Base-by-base conservation (phyloP, 2,329 filamentous ascomycete genomes). In the Cladosporium phlei region DNA sequence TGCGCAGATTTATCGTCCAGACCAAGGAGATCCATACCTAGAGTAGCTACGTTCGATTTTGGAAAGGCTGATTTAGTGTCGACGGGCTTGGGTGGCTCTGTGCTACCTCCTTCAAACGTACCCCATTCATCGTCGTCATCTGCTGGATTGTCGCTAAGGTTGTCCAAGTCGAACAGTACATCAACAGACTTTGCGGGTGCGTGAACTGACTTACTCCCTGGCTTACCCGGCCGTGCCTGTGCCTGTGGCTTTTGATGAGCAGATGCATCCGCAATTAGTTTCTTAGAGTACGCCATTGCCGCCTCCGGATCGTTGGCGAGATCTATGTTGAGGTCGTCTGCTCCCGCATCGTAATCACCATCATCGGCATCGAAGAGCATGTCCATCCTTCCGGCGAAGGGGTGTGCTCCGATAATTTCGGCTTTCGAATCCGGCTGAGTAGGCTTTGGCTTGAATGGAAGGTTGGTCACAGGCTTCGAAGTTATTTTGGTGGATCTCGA, bases 211-310 rank as follows among this genome's bases (percentile, higher is more conserved):
- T 55, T 61, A 9, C 52, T 39, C 19, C 50, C 35, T 11, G 49
- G 50, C 32, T 53, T 50, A 6, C 34, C 25, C 25, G 38, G 24
- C 20, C 34, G 19, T 4, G 43, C 33, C 3, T 39, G 27, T 24
- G 30, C 19, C 25, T 44, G 39, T 42, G 10, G 43, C 40, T 48
- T 53, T n/a, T 34, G 28, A 11, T 50, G 48, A 8, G 48, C 50
- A 37, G 57, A 48, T 38, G 61, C 57, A 30, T 57, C 56, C 10
- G 55, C 56, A 25, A 64, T 59, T 16, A 64, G 46, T 2, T 53
- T 53, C 46, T 64, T 64, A 3, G 62, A 64, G 38, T 59, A 64
- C 2, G 58, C 62, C 59, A 64, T 61, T 2, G 62, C 62, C 19
- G 62, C 62, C 37, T 63, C 61, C 0, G 62, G 62, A 28, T 64